These are phyloP conservation scores for Ensete glaucum DNA, from an alignment of 176 grass and related monocot genomes.

Conservation along the genomic window DNA sequence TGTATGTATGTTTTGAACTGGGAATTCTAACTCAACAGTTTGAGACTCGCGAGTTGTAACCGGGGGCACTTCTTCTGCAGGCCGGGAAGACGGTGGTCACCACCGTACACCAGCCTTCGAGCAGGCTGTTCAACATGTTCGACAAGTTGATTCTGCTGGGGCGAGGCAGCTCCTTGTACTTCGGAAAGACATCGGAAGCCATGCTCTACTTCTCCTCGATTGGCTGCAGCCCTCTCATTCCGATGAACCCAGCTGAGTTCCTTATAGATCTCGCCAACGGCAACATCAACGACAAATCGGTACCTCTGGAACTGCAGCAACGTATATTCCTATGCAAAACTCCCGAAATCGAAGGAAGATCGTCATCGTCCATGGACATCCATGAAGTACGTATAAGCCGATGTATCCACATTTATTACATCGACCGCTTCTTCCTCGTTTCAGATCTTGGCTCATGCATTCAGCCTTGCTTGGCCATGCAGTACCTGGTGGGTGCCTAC, in stretches of 20 bases:
- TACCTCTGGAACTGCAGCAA: conserved; percentile 70
- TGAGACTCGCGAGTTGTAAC: neutral
- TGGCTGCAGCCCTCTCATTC: conserved; percentile 71
- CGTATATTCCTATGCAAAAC: conserved; percentile 60
- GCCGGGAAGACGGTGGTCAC: conserved; percentile 79
- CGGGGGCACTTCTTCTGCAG: conserved; percentile 22
- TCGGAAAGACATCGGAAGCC: conserved; percentile 83
- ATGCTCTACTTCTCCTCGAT: conserved; percentile 56
- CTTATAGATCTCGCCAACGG: conserved; percentile 85
- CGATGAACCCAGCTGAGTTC: conserved; percentile 99
- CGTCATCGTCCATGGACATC: conserved; percentile 76
- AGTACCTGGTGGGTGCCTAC: conserved; percentile 81
- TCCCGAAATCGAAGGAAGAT: conserved; percentile 33
- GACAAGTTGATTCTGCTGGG: conserved; percentile 84
- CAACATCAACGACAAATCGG: conserved; percentile 70
- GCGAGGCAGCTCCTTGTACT: conserved; percentile 75
- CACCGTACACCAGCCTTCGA: conserved; percentile 94
- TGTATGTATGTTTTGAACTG: neutral
- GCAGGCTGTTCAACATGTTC: conserved; percentile 87
- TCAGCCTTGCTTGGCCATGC: neutral
- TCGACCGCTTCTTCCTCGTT: no score
- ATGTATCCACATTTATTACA: no score
- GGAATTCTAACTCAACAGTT: neutral
- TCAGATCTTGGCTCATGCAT: neutral
- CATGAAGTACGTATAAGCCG: conserved; percentile 44